Conservation (phyloP, 306 rosid genomes). For the Lathyrus tuberosus region DNA sequence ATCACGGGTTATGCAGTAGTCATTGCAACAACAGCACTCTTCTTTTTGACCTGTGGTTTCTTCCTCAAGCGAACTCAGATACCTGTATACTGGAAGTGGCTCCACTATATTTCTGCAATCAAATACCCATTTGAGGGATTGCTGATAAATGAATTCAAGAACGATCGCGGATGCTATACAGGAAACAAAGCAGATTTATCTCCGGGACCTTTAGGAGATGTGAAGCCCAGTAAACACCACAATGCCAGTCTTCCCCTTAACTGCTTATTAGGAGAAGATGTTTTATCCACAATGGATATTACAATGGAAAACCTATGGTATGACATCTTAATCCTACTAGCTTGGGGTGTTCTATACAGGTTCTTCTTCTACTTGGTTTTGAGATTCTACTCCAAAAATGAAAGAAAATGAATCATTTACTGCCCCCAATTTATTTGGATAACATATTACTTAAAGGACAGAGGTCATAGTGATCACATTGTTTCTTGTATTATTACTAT, state of each 20-base stretch:
- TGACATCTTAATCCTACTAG: conserved; percentile 69
- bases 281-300: conserved; percentile 67
- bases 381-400: conserved; percentile 89
- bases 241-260: neutral
- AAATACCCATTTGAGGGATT: conserved; percentile 90
- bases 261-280: conserved; percentile 75
- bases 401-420: conserved; percentile 60
- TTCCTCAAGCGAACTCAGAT: conserved; percentile 71
- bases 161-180: conserved; percentile 51
- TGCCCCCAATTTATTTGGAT: conserved; percentile 1
- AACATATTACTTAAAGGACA: neutral
- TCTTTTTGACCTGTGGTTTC: conserved; percentile 90
- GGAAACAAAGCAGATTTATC: conserved; percentile 61
- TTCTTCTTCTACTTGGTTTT: conserved; percentile 80
- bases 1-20: conserved; percentile 88
- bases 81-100: conserved; percentile 73
- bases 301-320: conserved; percentile 49
- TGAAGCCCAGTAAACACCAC: conserved; percentile 48
- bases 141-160: conserved; percentile 77
- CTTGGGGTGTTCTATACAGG: conserved; percentile 88
- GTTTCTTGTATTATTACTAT: conserved; percentile 19
- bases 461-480: conserved; percentile 13
- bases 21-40: conserved; percentile 89
- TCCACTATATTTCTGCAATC: conserved; percentile 83
- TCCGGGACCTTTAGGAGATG: conserved; percentile 70